Evolutionary conservation across 1,139 yeast species (phyloP).

Genomic region (Cylindricascospora bacillispora): DNA sequence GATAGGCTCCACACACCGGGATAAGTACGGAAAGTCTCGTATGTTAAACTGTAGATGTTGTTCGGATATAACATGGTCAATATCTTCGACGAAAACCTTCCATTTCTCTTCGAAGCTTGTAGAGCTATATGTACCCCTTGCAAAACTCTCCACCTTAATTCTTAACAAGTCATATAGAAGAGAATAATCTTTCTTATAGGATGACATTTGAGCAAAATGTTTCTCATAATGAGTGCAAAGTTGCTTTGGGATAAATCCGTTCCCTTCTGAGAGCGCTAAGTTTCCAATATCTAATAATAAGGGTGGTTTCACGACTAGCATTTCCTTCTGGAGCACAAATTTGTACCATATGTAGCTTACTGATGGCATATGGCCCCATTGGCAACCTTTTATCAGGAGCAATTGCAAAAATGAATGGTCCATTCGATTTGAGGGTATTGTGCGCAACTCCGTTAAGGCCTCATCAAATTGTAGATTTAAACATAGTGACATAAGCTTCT

Average conservation of each 20-base stretch:
- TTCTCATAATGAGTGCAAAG: conserved; percentile 13
- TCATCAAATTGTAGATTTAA: conserved; percentile 17
- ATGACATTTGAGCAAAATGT: conserved; percentile 5
- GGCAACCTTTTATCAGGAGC: conserved; percentile 15
- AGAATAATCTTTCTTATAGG: conserved; percentile 4
- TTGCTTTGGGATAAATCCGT: conserved; percentile 14
- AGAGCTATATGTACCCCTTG: conserved; percentile 11
- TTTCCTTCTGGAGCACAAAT: conserved; percentile 14
- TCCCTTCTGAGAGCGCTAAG: conserved; percentile 13
- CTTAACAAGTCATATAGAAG: conserved; percentile 15
- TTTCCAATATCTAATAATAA: conserved; percentile 18
- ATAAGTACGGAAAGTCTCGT: conserved; percentile 20
- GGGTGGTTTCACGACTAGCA: conserved; percentile 14
- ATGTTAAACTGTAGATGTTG: conserved; percentile 9
- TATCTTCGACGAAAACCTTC: conserved; percentile 21
- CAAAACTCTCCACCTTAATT: conserved; percentile 21
- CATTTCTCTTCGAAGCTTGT: conserved; percentile 20
- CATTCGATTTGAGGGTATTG: conserved; percentile 10
- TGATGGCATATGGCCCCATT: conserved; percentile 19
- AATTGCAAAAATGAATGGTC: conserved; percentile 17
- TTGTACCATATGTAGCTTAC: conserved; percentile 21
- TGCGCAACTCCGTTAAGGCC: conserved; percentile 9
- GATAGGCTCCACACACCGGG: conserved; percentile 7
- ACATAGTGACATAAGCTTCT: conserved; percentile 11
- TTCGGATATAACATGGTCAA: conserved; percentile 14